A percentile compares a stretch with the other conserved stretches of the same genome.
These are phyloP conservation scores for Conticribra weissflogii DNA, from an alignment of 108 stramenopile species.

Conservation along the genomic window DNA sequence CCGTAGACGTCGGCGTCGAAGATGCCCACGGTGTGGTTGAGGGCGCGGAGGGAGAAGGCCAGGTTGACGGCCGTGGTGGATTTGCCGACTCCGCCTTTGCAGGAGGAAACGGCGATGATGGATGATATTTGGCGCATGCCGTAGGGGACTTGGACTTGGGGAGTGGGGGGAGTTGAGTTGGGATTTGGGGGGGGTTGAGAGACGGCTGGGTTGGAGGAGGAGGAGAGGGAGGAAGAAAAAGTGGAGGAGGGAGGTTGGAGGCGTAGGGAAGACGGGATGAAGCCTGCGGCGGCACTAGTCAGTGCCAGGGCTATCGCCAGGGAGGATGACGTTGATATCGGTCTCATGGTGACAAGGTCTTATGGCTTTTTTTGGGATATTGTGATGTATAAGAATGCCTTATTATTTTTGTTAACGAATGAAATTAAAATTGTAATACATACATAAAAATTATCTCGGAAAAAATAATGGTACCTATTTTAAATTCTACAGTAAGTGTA, in stretches of 20 bases:
- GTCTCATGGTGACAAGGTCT: not conserved
- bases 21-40: conserved; percentile 89
- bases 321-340: not conserved
- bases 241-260: not conserved
- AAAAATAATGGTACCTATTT: too few relatives aligned
- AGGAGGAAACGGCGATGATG: conserved; percentile 82
- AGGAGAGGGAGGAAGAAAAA: not conserved
- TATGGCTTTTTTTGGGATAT: too few relatives aligned
- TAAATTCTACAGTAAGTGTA: too few relatives aligned
- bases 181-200: not conserved
- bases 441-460: too few relatives aligned
- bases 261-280: not conserved
- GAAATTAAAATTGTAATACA: too few relatives aligned
- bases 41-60: conserved; percentile 84
- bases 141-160: conserved; percentile 36
- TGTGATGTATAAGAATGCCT: too few relatives aligned
- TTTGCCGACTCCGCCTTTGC: conserved; percentile 98
- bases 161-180: not conserved
- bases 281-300: not conserved
- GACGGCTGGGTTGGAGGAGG: not conserved
- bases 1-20: conserved; percentile 98
- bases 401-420: too few relatives aligned
- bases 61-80: conserved; percentile 96
- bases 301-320: not conserved
- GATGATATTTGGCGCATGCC: conserved; percentile 81